Conservation (phyloP, 2,329 filamentous ascomycete species). For the Davidsoniella virescens region DNA sequence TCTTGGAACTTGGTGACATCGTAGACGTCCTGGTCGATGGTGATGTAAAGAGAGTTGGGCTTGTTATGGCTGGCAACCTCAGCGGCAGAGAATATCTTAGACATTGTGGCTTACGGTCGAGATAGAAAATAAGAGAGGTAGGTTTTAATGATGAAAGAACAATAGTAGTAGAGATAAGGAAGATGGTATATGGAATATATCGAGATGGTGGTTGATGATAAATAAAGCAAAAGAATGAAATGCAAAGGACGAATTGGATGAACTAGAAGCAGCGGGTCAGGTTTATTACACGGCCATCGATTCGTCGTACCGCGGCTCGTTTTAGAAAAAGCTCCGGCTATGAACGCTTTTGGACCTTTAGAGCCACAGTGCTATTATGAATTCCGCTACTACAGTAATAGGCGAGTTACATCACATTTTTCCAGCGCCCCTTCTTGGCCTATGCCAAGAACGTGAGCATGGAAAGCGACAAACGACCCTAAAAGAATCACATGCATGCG, state of each 20-base stretch:
- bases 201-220: neutral
- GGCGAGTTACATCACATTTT: too few species aligned
- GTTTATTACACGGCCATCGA: too few species aligned
- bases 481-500: too few species aligned
- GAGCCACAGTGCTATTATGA: too few species aligned
- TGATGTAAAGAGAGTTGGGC: slow-evolving; percentile 68
- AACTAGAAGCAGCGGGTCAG: neutral
- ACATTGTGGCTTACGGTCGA: slow-evolving; percentile 41
- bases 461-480: too few species aligned
- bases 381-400: too few species aligned
- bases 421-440: too few species aligned
- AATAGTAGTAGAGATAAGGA: neutral
- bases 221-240: slow-evolving; percentile 3
- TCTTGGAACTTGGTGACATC: slow-evolving; percentile 81
- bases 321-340: too few species aligned
- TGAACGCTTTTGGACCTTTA: too few species aligned
- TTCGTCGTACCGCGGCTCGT: too few species aligned
- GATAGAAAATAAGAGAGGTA: neutral
- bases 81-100: slow-evolving; percentile 65
- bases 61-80: slow-evolving; percentile 92
- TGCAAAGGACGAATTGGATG: neutral
- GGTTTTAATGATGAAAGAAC: neutral
- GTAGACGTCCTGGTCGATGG: slow-evolving; percentile 90
- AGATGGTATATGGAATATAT: slow-evolving; percentile 7
- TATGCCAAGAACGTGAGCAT: too few species aligned